Evolutionary conservation across 2,329 filamentous ascomycete genomes (phyloP).

Genomic region (Cercospora berteroae): DNA sequence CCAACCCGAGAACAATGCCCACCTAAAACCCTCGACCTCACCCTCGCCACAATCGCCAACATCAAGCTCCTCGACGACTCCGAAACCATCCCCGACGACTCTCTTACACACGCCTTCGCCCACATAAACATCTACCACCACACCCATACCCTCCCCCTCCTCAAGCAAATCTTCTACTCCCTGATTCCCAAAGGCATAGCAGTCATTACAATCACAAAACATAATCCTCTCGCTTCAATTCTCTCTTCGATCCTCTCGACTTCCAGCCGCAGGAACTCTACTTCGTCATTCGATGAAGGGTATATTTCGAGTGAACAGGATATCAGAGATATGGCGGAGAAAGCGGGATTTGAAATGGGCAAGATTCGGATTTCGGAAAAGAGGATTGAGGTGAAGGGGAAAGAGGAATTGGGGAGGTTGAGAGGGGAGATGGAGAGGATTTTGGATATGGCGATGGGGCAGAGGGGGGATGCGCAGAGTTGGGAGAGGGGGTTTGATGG

Average conservation of each 20-base stretch:
- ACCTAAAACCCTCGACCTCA: not conserved
- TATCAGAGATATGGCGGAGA: not conserved
- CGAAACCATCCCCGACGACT: not conserved
- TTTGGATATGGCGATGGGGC: conserved; percentile 9
- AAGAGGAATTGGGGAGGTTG: conserved; percentile 3
- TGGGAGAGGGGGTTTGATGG: conserved; percentile 12
- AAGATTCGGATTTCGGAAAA: conserved; percentile 9
- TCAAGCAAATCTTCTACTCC: conserved; percentile 15
- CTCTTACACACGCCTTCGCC: conserved; percentile 17
- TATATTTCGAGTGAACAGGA: not conserved
- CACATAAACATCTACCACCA: conserved; percentile 10
- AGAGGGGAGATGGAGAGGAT: conserved; percentile 13
- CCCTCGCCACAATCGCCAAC: conserved; percentile 7
- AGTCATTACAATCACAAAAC: conserved; percentile 12
- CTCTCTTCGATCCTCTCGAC: not conserved
- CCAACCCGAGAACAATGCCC: not conserved
- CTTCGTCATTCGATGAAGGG: not conserved
- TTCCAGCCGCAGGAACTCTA: not conserved
- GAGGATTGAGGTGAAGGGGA: conserved; percentile 8
- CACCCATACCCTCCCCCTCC: not conserved
- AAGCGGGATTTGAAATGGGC: conserved; percentile 9
- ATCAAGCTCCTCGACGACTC: not conserved
- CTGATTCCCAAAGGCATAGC: conserved; percentile 12
- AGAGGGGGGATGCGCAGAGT: conserved; percentile 14
- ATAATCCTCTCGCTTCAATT: not conserved